These are phyloP conservation scores for Pythium coloratum DNA, from an alignment of 352 stramenopile species.

Conservation along the genomic window DNA sequence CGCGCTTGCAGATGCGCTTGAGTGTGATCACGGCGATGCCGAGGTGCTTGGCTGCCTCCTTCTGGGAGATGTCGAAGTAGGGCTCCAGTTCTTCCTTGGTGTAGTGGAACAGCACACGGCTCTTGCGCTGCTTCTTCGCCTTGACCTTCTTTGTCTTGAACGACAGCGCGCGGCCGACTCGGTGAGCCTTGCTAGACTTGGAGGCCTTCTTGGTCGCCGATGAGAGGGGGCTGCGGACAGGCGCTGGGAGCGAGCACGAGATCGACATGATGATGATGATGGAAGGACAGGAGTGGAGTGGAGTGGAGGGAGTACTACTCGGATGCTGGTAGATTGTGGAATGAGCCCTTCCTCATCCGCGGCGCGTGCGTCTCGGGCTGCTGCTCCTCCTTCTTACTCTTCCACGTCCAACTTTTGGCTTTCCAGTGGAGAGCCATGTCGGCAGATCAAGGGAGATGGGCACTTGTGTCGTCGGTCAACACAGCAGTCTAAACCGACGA, in stretches of 20 bases:
- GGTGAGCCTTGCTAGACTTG: slow-evolving; percentile 13
- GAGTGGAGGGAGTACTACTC: slow-evolving; percentile 14
- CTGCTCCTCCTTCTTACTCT: background rate
- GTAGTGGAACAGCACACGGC: slow-evolving; percentile 46
- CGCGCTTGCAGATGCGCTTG: slow-evolving; percentile 64
- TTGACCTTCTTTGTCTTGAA: slow-evolving; percentile 23
- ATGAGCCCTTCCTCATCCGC: slow-evolving; percentile 26
- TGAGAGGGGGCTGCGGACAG: slow-evolving; percentile 16
- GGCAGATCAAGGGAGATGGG: slow-evolving; percentile 11
- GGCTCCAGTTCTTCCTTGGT: slow-evolving; percentile 32
- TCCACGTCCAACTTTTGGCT: background rate
- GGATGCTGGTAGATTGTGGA: slow-evolving; percentile 33
- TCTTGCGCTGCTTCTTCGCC: slow-evolving; percentile 39
- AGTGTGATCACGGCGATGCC: slow-evolving; percentile 61
- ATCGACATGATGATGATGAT: slow-evolving; percentile 17
- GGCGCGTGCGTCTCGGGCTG: background rate
- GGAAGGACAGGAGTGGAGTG: background rate
- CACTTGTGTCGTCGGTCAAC: background rate
- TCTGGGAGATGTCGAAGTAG: slow-evolving; percentile 57
- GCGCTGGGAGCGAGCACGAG: background rate
- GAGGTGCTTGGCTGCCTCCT: slow-evolving; percentile 41
- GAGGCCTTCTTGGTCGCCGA: slow-evolving; percentile 16
- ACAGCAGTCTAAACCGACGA: background rate
- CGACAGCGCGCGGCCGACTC: slow-evolving; percentile 22
- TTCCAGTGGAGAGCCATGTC: background rate